Conservation (phyloP, 345 rosid genomes). For the Kandelia obovata region DNA sequence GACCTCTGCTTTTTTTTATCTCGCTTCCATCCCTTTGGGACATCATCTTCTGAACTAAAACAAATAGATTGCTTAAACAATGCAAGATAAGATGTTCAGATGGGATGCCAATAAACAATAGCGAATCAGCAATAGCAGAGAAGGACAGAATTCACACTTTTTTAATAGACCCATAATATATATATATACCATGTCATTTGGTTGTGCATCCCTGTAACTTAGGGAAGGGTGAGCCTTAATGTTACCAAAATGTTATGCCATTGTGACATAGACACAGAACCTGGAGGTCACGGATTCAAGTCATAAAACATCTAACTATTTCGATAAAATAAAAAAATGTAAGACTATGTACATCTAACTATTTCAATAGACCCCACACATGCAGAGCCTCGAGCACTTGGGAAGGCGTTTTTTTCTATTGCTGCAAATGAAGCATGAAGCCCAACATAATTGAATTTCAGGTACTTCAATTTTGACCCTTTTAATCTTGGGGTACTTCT, state of each 20-base stretch:
- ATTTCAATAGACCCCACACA: too few species aligned
- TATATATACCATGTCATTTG: background rate
- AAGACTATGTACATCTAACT: too few species aligned
- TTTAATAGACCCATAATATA: background rate
- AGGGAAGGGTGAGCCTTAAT: background rate
- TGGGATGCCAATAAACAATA: background rate
- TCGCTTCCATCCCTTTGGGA: conserved; percentile 27
- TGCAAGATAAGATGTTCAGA: background rate
- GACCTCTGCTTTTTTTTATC: conserved; percentile 49
- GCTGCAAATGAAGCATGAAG: background rate
- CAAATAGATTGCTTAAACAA: conserved; percentile 17
- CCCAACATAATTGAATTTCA: background rate
- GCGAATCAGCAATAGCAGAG: background rate
- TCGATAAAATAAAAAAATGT: too few species aligned
- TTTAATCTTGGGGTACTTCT: background rate
- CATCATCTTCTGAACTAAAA: conserved; percentile 46
- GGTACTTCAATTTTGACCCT: too few species aligned
- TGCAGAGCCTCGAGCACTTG: too few species aligned
- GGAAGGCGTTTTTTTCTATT: too few species aligned
- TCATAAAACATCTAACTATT: too few species aligned
- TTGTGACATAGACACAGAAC: too few species aligned
- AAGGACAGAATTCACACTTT: background rate
- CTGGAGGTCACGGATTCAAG: too few species aligned
- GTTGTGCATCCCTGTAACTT: background rate
- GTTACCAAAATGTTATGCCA: too few species aligned